Evolutionary conservation across 345 rosid genomes (phyloP).

Genomic region (Hypericum androsaemum): DNA sequence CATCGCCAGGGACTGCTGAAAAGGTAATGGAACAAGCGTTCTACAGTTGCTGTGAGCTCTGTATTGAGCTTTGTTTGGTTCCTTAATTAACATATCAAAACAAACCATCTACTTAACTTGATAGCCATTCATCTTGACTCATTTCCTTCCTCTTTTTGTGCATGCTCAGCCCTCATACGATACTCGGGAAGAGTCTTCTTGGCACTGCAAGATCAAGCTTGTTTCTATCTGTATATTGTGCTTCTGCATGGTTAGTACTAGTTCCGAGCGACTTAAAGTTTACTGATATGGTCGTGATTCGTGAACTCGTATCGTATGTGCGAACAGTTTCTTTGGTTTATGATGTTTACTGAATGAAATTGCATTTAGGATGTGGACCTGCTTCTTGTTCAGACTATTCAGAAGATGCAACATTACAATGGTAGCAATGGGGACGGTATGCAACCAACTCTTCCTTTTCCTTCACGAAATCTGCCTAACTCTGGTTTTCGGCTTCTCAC

Average conservation of each 20-base stretch:
- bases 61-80: background rate
- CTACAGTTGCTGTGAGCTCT: constrained; percentile 1
- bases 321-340: background rate
- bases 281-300: background rate
- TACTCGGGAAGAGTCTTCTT: constrained; percentile 69
- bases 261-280: constrained; percentile 4
- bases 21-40: constrained; percentile 36
- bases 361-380: constrained; percentile 64
- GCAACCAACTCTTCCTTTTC: background rate
- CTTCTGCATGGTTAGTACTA: constrained; percentile 79
- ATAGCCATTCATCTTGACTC: constrained; percentile 3
- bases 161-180: constrained; percentile 51
- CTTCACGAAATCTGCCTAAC: background rate
- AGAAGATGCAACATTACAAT: constrained; percentile 65
- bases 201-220: constrained; percentile 94
- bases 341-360: too few species aligned
- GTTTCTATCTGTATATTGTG: constrained; percentile 73
- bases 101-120: background rate
- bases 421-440: constrained; percentile 74
- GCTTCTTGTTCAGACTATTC: constrained; percentile 70
- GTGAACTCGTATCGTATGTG: too few species aligned
- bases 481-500: background rate
- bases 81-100: background rate
- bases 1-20: constrained; percentile 75
- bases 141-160: constrained; percentile 7